These are phyloP conservation scores for Volvox reticuliferus DNA, from an alignment of 139 green algal species.

Conservation along the genomic window DNA sequence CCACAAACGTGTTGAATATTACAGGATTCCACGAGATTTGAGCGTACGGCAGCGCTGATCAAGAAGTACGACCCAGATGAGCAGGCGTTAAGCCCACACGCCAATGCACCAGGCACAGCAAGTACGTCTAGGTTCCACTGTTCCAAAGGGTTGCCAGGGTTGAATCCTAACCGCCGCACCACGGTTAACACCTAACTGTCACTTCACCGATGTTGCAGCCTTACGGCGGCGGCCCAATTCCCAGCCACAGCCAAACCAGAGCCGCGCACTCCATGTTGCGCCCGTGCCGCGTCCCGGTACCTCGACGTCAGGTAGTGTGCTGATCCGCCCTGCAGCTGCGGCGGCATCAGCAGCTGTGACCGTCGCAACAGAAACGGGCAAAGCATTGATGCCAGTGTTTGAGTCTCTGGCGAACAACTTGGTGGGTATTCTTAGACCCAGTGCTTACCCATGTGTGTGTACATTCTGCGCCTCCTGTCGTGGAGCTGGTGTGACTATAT, in stretches of 20 bases:
- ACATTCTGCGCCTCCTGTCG: not conserved
- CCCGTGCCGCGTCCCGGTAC: not conserved
- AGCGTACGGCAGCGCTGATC: constrained; percentile 73
- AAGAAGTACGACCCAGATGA: constrained; percentile 80
- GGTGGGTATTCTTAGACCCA: not conserved
- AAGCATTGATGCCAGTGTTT: constrained; percentile 65
- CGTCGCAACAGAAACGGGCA: constrained; percentile 55
- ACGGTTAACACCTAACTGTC: not conserved
- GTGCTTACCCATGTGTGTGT: not conserved
- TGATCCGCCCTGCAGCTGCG: constrained; percentile 11
- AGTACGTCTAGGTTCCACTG: not conserved
- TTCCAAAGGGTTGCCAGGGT: no score
- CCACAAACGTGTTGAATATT: not conserved
- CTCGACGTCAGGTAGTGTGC: not conserved
- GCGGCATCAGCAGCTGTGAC: constrained; percentile 38
- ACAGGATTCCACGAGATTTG: constrained; percentile 76
- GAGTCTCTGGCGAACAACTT: constrained; percentile 63
- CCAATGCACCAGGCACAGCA: not conserved
- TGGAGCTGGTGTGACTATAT: no score
- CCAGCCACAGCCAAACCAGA: not conserved
- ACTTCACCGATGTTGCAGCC: not conserved
- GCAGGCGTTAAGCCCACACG: not conserved
- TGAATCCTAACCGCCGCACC: no score
- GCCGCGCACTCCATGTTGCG: not conserved
- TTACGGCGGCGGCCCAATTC: not conserved